Conservation (phyloP, 805 yeast species). For the Peterozyma xylosa region DNA sequence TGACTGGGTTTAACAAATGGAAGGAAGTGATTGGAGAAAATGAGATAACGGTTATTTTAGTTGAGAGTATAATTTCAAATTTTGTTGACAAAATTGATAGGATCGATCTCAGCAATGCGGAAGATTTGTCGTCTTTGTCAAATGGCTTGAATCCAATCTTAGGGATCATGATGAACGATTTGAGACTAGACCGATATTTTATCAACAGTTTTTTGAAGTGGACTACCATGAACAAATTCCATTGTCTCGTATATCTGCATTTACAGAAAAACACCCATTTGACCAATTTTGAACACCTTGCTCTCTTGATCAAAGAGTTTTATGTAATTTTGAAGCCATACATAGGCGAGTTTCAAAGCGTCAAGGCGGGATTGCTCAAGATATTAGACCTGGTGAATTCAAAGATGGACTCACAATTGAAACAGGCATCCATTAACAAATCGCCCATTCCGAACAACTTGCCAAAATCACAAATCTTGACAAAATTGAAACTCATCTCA, state of each 20-base stretch:
- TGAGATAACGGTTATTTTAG: slow-evolving; percentile 13
- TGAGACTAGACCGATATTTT: neutral
- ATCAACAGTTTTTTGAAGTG: slow-evolving; percentile 1
- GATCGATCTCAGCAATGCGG: too few relatives aligned
- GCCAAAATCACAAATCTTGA: too few relatives aligned
- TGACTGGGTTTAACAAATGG: slow-evolving; percentile 13
- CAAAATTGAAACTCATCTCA: too few relatives aligned
- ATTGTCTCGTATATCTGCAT: neutral
- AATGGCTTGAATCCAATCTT: neutral
- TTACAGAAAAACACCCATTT: neutral
- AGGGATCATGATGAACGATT: neutral
- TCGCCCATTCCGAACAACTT: too few relatives aligned
- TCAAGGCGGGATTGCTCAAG: neutral
- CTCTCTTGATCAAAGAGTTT: neutral
- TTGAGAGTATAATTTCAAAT: slow-evolving; percentile 41
- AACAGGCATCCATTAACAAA: neutral
- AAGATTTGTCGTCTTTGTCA: too few relatives aligned
- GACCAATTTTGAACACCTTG: neutral
- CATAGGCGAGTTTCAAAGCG: neutral
- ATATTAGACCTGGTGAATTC: neutral
- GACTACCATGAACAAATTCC: neutral
- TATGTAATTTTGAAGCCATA: neutral
- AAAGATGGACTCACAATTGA: neutral
- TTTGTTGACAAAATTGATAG: slow-evolving; percentile 31
- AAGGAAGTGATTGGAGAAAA: slow-evolving; percentile 23